Evolutionary conservation across 2,329 filamentous ascomycete genomes (phyloP), one percentile per base, ranked within the genome.

Genomic region (Lasiodiplodia citricola): DNA sequence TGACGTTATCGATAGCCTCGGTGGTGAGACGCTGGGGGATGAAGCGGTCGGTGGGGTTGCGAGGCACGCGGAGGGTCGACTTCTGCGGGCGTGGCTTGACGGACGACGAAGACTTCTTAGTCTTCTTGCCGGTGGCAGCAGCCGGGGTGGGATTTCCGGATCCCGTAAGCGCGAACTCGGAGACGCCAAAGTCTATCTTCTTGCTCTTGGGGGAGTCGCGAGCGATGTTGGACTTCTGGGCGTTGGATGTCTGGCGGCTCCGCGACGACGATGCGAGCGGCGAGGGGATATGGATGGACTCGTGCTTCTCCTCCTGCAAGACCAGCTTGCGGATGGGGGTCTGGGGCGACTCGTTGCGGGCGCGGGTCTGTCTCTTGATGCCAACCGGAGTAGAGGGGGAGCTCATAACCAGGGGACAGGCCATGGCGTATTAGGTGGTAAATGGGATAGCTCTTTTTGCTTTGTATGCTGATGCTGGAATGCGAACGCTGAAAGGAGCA

Each of bases 161-260:
- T 71, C 94, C 94, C 65, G 92, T 93, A 75, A 99, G 86, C 21
- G 92, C 89, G 86, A 95, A 98, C 79, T 99, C 94, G 51, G 94
- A 97, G 41, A 97, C 90, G 73, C 93, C 94, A 51, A 97, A 88
- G 81, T 98, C 95, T 50, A 98, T 87, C 25, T 95, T 94, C 54
- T 93, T 94, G 23, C 95, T 94, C 54, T 93, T 94, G 69, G 90
- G 87, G 68, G 88, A 87, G 52, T 84, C 83, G 72, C 90, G 89
- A 73, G 92, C 92, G 80, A 97, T 97, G 86, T 97, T 98, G 70
- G 94, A 97, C 86, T 98, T 98, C 78, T 94, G 94, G 2, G 95
- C 97, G 78, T 96, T 55, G 51, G 67, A 68, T 2, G 52, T n/a
- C 51, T 68, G 67, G 35, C 67, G 67, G 58, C 28, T 64, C n/a